Evolutionary conservation across 345 rosid genomes (phyloP).

Genomic region (Lepidium africanum): DNA sequence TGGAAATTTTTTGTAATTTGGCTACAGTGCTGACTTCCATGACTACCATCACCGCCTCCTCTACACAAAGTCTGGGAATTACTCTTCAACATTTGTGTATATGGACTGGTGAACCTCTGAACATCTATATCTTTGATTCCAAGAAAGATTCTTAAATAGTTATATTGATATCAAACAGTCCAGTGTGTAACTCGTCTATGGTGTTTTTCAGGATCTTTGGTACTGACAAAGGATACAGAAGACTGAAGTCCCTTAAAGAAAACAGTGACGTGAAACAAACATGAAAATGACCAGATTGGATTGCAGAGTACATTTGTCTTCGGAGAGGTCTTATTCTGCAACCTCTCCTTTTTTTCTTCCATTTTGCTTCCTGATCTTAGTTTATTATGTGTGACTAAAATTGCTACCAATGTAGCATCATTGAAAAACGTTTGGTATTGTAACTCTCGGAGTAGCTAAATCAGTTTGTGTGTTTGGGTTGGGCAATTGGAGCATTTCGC

Average conservation of each 20-base stretch:
- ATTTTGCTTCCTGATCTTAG: slow-evolving; percentile 2
- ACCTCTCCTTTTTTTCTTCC: neutral
- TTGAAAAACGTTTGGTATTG: neutral
- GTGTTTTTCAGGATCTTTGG: slow-evolving; percentile 69
- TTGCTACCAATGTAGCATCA: slow-evolving; percentile 17
- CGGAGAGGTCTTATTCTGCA: slow-evolving; percentile 15
- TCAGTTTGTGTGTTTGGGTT: slow-evolving; percentile 4
- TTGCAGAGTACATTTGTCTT: slow-evolving; percentile 12
- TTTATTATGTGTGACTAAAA: slow-evolving; percentile 4
- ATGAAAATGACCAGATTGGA: slow-evolving; percentile 2
- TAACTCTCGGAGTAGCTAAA: neutral
- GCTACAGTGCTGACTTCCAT: slow-evolving; percentile 87
- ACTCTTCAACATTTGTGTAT: slow-evolving; percentile 84
- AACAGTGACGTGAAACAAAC: slow-evolving; percentile 19
- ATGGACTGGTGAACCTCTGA: slow-evolving; percentile 82
- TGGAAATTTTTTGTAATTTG: neutral
- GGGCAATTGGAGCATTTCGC: slow-evolving; percentile 10
- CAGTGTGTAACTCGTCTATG: neutral
- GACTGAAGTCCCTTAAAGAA: slow-evolving; percentile 61
- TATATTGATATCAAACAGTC: neutral
- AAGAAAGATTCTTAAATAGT: neutral
- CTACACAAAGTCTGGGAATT: slow-evolving; percentile 96
- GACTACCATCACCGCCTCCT: slow-evolving; percentile 98
- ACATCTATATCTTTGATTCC: neutral
- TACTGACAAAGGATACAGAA: slow-evolving; percentile 90